phyloP scores from a whole-genome alignment of 352 stramenopile species.

The Globisporangium cederbergense region DNA sequence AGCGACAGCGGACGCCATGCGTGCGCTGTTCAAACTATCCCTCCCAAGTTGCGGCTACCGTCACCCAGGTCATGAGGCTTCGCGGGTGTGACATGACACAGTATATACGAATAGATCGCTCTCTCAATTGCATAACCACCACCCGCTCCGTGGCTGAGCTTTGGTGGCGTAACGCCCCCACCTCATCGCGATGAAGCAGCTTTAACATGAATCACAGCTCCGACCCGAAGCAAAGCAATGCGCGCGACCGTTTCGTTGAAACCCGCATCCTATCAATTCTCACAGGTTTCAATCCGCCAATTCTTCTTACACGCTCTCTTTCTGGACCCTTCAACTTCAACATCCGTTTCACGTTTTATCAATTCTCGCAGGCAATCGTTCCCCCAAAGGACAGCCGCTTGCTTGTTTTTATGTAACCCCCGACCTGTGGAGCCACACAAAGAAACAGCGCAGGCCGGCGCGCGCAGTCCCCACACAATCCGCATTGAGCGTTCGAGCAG shows the following conservation, averaged over 20 bases:
- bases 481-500: constrained; percentile 6
- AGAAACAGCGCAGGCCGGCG: not conserved
- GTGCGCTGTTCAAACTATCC: not conserved
- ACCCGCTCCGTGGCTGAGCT: not conserved
- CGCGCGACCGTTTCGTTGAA: not conserved
- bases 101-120: not conserved
- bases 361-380: not conserved
- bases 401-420: constrained; percentile 5
- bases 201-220: not conserved
- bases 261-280: not conserved
- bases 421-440: not conserved
- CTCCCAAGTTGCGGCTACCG: not conserved
- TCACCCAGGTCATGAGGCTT: not conserved
- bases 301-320: not conserved
- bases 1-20: not conserved
- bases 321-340: constrained; percentile 8
- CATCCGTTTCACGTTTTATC: constrained; percentile 12
- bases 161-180: not conserved
- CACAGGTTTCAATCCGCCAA: not conserved
- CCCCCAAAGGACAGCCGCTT: not conserved
- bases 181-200: not conserved
- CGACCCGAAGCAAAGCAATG: not conserved
- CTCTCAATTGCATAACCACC: not conserved
- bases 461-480: not conserved
- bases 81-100: not conserved